Evolutionary conservation across 1,284 basidiomycete species (phyloP).

Genomic region (Xerocomus amazonicus): DNA sequence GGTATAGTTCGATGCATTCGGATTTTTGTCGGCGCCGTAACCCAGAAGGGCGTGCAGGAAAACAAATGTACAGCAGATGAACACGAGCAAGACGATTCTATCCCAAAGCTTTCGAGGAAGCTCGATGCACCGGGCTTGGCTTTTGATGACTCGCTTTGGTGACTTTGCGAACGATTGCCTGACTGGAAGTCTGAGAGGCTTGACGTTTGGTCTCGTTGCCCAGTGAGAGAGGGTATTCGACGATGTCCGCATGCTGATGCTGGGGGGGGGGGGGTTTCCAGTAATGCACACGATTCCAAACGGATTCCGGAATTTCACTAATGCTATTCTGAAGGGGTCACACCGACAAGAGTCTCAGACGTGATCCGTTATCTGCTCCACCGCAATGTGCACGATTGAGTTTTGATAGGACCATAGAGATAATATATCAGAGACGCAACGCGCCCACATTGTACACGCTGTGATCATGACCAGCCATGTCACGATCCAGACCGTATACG

Average conservation of each 20-base stretch:
- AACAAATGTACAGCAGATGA: slow-evolving; percentile 22
- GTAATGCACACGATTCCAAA: not conserved
- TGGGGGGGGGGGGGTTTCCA: slow-evolving; percentile 4
- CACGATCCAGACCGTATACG: no score
- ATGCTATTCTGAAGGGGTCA: not conserved
- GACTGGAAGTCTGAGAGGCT: not conserved
- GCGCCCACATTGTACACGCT: no score
- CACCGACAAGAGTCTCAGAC: no score
- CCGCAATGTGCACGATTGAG: no score
- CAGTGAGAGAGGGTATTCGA: not conserved
- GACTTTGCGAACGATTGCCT: not conserved
- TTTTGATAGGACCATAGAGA: no score
- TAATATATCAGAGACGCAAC: no score
- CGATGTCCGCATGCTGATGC: slow-evolving; percentile 11
- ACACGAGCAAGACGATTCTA: slow-evolving; percentile 22
- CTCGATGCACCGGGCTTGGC: not conserved
- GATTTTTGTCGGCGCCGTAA: slow-evolving; percentile 11
- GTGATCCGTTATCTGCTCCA: no score
- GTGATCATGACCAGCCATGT: no score
- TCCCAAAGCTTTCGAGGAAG: slow-evolving; percentile 20
- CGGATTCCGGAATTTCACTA: no score
- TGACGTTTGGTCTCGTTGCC: not conserved
- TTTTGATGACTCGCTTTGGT: not conserved
- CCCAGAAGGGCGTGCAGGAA: slow-evolving; percentile 31
- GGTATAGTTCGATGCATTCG: not conserved